These are phyloP conservation scores for Cucurbita pepo DNA, from an alignment of 306 rosid genomes.

Conservation along the genomic window DNA sequence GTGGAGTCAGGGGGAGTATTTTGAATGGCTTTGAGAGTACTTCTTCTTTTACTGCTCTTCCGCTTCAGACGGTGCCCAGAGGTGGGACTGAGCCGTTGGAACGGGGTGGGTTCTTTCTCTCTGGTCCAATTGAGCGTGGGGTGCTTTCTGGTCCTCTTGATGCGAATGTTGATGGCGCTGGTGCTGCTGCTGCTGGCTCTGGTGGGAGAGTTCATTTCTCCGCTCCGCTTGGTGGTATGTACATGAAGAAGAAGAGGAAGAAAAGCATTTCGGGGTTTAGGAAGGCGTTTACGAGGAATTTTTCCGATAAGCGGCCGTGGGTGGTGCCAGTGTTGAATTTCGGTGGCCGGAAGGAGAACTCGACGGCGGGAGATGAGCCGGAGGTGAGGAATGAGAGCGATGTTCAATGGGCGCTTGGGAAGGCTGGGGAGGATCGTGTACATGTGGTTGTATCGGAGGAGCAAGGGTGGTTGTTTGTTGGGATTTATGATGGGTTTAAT, in stretches of 20 bases:
- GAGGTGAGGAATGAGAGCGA: conserved; percentile 31
- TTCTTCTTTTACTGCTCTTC: conserved; percentile 64
- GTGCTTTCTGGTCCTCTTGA: conserved; percentile 86
- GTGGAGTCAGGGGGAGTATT: conserved; percentile 24
- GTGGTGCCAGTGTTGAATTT: conserved; percentile 74
- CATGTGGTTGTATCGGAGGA: conserved; percentile 86
- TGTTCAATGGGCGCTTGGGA: conserved; percentile 87
- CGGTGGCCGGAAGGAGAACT: conserved; percentile 49
- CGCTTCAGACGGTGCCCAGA: conserved; percentile 73
- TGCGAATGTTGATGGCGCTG: conserved; percentile 4
- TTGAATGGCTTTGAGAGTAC: conserved; percentile 81
- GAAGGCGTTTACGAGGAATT: conserved; percentile 50
- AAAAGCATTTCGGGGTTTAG: conserved; percentile 56
- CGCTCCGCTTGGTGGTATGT: conserved; percentile 63
- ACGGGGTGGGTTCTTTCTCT: conserved; percentile 70
- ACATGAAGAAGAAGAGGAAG: conserved; percentile 42
- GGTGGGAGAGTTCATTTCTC: conserved; percentile 46
- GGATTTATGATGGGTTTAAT: conserved; percentile 79
- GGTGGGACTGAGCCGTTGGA: conserved; percentile 48
- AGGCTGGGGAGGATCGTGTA: conserved; percentile 91
- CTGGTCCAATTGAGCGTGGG: conserved; percentile 82
- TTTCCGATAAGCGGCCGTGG: conserved; percentile 80
- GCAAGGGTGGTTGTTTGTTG: conserved; percentile 83
- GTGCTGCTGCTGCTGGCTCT: background rate
- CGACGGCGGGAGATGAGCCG: conserved; percentile 23